Conservation (phyloP, 257 asterid species). For the Lycium barbarum region DNA sequence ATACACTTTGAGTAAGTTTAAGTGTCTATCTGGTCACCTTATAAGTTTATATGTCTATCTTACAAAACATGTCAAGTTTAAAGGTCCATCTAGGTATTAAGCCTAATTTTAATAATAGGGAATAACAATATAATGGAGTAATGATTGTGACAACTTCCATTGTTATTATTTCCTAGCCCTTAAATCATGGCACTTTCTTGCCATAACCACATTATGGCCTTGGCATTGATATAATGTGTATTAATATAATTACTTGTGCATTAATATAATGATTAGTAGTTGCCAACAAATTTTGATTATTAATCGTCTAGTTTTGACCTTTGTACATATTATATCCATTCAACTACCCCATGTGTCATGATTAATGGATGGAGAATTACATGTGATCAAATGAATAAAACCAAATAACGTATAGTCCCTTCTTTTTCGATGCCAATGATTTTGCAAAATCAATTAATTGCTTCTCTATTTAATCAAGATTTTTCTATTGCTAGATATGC, state of each 20-base stretch:
- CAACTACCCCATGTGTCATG: conserved; percentile 17
- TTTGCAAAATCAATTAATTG: neutral
- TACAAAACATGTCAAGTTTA: too few relatives aligned
- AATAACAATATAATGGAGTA: neutral
- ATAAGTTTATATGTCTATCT: too few relatives aligned
- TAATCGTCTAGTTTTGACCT: neutral
- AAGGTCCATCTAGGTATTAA: too few relatives aligned
- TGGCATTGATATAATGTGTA: neutral
- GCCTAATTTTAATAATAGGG: neutral
- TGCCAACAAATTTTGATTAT: neutral
- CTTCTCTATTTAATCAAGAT: neutral
- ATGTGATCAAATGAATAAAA: neutral
- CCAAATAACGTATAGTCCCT: neutral
- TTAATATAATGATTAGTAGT: neutral
- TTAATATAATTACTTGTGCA: neutral
- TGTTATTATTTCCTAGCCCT: neutral
- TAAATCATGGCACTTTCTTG: conserved; percentile 1
- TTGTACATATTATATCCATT: neutral
- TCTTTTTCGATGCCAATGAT: neutral
- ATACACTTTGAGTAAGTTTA: too few relatives aligned
- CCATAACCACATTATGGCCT: conserved; percentile 11
- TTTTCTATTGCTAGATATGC: neutral
- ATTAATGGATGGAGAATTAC: neutral
- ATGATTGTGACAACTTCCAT: neutral
- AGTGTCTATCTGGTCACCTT: too few relatives aligned